Percentiles rank a stretch among this genome's conserved stretches.
phyloP scores from a whole-genome alignment of 192 early-diverging fungal genomes.

The Linnemannia elongata region DNA sequence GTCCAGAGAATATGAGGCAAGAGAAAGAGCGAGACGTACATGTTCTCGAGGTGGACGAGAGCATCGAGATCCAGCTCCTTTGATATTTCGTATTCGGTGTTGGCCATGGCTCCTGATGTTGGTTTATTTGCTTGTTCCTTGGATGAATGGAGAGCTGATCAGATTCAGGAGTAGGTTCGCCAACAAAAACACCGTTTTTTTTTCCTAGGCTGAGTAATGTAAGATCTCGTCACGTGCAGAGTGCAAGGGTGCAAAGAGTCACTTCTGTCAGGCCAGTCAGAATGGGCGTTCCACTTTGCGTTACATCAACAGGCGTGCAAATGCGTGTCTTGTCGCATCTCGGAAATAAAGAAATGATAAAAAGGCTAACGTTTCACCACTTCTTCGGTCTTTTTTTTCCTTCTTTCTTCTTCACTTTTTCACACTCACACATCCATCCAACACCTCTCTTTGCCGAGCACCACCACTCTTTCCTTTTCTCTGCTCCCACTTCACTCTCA shows the following conservation, averaged over 20 bases:
- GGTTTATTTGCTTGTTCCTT: neutral
- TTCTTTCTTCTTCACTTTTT: slow-evolving; percentile 7
- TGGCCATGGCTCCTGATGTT: slow-evolving; percentile 9
- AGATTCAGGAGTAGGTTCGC: neutral
- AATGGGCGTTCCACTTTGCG: too few species aligned
- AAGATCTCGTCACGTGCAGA: neutral
- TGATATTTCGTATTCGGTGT: slow-evolving; percentile 32
- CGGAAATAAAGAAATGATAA: neutral
- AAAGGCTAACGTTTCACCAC: neutral
- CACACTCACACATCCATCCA: neutral
- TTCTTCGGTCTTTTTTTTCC: neutral
- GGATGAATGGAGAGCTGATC: neutral
- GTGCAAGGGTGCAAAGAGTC: neutral
- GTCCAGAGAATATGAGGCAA: neutral
- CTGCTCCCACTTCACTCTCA: neutral
- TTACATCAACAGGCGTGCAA: neutral
- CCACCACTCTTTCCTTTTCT: neutral
- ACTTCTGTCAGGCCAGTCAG: neutral
- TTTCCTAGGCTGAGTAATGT: neutral
- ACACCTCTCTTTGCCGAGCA: neutral
- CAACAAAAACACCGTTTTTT: neutral
- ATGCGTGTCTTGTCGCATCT: neutral
- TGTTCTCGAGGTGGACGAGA: slow-evolving; percentile 63
- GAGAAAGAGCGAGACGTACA: slow-evolving; percentile 34
- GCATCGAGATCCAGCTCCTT: slow-evolving; percentile 63